phyloP scores from a whole-genome alignment of 1,284 basidiomycete species.

The Abortiporus biennis region DNA sequence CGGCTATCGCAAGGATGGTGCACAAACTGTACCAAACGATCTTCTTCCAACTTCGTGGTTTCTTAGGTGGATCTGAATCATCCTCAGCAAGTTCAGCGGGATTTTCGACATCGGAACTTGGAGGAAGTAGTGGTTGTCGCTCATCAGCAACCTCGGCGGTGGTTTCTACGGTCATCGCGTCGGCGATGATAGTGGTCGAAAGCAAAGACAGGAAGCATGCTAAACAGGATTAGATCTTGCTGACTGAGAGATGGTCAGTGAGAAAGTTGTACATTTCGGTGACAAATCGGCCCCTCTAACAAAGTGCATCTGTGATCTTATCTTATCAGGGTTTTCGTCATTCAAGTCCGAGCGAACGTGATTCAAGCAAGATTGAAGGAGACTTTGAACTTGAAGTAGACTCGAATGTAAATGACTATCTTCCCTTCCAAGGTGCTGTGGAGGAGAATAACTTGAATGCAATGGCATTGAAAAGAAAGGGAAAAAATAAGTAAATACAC shows the following conservation, averaged over 20 bases:
- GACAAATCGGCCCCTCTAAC: not conserved
- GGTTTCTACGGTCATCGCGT: conserved; percentile 1
- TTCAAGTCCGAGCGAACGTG: too few species aligned
- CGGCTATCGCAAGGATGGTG: conserved; percentile 27
- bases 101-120: conserved; percentile 9
- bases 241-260: conserved; percentile 1
- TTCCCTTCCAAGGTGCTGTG: too few species aligned
- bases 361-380: too few species aligned
- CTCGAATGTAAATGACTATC: too few species aligned
- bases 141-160: conserved; percentile 7
- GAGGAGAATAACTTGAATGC: too few species aligned
- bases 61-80: conserved; percentile 9
- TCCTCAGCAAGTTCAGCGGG: conserved; percentile 6
- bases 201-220: not conserved
- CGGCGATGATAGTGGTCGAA: not conserved
- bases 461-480: not conserved
- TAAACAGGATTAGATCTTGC: not conserved
- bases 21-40: conserved; percentile 28
- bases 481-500: not conserved
- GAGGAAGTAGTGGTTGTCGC: conserved; percentile 14
- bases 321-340: conserved; percentile 2
- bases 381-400: too few species aligned
- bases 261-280: not conserved
- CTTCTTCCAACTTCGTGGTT: conserved; percentile 24
- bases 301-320: conserved; percentile 3